Conservation (phyloP, 139 green algal genomes). For the Coelastrella sp. region DNA sequence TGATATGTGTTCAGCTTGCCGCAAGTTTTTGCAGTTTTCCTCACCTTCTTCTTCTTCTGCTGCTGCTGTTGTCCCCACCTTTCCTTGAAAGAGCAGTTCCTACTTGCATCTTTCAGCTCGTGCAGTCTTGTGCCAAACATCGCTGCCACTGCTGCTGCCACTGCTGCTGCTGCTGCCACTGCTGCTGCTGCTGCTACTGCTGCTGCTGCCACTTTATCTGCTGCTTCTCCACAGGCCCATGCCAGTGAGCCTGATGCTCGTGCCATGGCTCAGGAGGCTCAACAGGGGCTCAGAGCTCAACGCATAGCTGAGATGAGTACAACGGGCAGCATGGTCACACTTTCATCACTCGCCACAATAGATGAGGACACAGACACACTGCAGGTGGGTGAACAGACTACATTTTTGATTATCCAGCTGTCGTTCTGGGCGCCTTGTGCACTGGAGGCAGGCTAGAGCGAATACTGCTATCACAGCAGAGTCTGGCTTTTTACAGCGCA, state of each 20-base stretch:
- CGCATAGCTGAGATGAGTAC: constrained; percentile 51
- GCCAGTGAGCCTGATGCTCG: constrained; percentile 74
- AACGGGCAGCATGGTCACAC: constrained; percentile 87
- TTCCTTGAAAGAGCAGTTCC: background rate
- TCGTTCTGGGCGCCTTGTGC: background rate
- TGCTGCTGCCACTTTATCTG: background rate
- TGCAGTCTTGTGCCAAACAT: background rate
- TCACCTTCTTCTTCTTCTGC: too few species aligned
- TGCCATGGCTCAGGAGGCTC: constrained; percentile 47
- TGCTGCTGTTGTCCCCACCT: background rate
- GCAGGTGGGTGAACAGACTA: background rate
- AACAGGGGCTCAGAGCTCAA: constrained; percentile 7
- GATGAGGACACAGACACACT: constrained; percentile 75
- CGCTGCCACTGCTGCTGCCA: background rate
- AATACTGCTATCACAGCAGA: too few species aligned
- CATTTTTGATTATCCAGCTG: background rate
- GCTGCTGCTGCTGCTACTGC: background rate
- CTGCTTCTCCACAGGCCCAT: constrained; percentile 50
- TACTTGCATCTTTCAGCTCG: background rate
- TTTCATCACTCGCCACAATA: constrained; percentile 82
- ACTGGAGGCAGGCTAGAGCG: too few species aligned
- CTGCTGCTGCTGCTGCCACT: background rate
- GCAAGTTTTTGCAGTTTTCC: too few species aligned
- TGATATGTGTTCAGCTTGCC: too few species aligned
- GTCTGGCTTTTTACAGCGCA: constrained; percentile 58